Evolutionary conservation across 2,329 filamentous ascomycete genomes (phyloP).

Genomic region (Penicillium sp.): DNA sequence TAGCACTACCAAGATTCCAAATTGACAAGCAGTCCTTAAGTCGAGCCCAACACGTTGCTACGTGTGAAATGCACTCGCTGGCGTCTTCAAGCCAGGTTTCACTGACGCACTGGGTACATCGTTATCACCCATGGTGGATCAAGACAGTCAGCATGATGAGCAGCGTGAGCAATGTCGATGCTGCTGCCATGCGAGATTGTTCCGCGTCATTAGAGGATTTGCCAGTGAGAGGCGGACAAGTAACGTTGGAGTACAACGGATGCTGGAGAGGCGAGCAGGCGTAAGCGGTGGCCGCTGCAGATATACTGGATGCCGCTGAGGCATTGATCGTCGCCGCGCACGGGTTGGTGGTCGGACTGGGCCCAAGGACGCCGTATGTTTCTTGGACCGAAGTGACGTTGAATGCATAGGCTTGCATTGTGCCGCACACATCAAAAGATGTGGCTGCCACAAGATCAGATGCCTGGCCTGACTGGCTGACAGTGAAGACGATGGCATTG

Average conservation of each 20-base stretch:
- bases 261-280: not conserved
- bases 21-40: too few relatives aligned
- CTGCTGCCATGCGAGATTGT: not conserved
- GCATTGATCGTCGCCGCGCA: slow-evolving; percentile 2
- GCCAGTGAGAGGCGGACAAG: not conserved
- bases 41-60: too few relatives aligned
- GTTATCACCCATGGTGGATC: too few relatives aligned
- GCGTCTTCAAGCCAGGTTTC: too few relatives aligned
- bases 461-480: slow-evolving; percentile 1
- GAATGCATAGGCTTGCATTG: slow-evolving; percentile 1
- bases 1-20: too few relatives aligned
- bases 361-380: not conserved
- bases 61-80: too few relatives aligned
- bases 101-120: too few relatives aligned
- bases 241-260: not conserved
- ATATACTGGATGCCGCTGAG: slow-evolving; percentile 1
- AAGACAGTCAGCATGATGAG: not conserved
- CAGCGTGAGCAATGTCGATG: not conserved
- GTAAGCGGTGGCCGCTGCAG: not conserved
- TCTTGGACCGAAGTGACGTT: not conserved
- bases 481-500: not conserved
- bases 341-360: slow-evolving; percentile 3
- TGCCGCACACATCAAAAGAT: not conserved
- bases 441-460: slow-evolving; percentile 3
- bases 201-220: not conserved